Evolutionary conservation across 2,329 filamentous ascomycete species (phyloP), one percentile per base, ranked within the genome.

Genomic region (Magnaporthales sp.): DNA sequence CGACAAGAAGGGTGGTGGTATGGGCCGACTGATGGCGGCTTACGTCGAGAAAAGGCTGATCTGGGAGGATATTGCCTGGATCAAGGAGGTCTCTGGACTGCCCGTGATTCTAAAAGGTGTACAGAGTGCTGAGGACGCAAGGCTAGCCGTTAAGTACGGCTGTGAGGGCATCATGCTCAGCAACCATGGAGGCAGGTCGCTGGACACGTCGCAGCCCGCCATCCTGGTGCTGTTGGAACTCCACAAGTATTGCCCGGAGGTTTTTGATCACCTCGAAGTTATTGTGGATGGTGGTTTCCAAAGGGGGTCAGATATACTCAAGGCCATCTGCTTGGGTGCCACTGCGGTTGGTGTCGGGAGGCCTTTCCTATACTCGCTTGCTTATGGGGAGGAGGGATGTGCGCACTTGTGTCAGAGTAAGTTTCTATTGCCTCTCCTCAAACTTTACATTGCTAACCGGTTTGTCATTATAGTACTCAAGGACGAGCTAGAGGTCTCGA

Each of bases 61-160:
- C 30, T 90, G 88, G 88, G 82, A 86, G 1, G 79, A 90, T 58
- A 74, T 91, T 30, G 76, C 78, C 19, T 78, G 86, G 66, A 72
- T 91, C 67, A 80, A 82, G 67, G 77, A 83, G 70, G 74, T 86
- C 67, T 90, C 74, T 1, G 74, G 79, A 22, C 76, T 85, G 7
- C 83, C 83, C 0, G 77, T 87, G n/a, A 80, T 86, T 65, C 69
- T 86, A 30, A 87, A 87, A 72, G 84, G 84, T 0, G 79, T 87
- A 2, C 84, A 86, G 76, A 81, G 77, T 24, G 83, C 83, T 0
- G 82, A 83, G 30, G 84, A 88, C 71, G 84, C 85, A 0, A 78
- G 77, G 15, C 71, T 78, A 51, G 84, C 85, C 0, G 78, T 82
- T 66, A 74, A 81, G 61, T 74, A 78, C 66, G 83, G 83, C 0